Conservation (phyloP, 2,329 filamentous ascomycete species). For the Cladosporium sp. region DNA sequence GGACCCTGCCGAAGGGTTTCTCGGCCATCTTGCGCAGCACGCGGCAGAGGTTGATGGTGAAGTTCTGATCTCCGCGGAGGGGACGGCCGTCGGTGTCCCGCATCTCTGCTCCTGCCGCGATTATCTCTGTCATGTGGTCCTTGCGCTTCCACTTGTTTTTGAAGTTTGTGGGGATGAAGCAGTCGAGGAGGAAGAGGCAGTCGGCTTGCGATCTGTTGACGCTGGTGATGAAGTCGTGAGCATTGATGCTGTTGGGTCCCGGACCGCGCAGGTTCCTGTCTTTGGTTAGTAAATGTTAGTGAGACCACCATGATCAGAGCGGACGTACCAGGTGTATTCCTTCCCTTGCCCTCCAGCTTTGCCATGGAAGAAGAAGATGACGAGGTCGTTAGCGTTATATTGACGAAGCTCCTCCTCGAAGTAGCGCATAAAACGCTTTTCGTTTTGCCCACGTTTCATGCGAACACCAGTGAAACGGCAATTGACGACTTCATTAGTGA, state of each 20-base stretch:
- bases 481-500: background rate
- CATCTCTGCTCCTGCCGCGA: background rate
- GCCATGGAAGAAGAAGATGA: background rate
- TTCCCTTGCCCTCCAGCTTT: background rate
- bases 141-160: background rate
- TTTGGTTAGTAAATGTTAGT: background rate
- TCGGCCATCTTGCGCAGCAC: background rate
- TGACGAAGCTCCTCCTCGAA: background rate
- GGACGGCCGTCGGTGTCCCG: background rate
- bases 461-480: background rate
- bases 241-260: slow-evolving; percentile 1
- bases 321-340: slow-evolving; percentile 1
- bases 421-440: background rate
- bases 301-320: no score
- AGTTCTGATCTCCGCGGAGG: background rate
- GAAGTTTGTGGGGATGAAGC: background rate
- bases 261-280: background rate
- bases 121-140: background rate
- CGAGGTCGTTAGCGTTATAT: background rate
- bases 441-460: background rate
- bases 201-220: background rate
- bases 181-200: slow-evolving; percentile 1
- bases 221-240: background rate
- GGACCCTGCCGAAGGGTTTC: background rate
- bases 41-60: background rate